Evolutionary conservation across 1,139 yeast genomes (phyloP), one percentile per base, ranked within the genome.

Genomic region (Meyerozyma elateridarum): DNA sequence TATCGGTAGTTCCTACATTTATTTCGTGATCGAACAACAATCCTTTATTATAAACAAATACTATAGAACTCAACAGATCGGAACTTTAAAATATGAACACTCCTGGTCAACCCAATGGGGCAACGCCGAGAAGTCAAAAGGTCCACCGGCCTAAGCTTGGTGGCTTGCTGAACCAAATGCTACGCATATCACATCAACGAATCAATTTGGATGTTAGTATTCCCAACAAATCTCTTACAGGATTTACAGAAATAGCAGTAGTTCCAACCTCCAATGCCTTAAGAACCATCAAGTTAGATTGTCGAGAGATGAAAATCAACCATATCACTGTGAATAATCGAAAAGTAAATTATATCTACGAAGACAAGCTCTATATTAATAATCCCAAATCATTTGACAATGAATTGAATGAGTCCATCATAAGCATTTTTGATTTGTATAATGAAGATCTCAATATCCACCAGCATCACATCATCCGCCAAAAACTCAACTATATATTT

Each of bases 181-280:
- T 41, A 24, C 40, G 35, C 20, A 34, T 42, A 4, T 41, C 41
- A 11, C 87, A 81, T 51, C 93, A 83, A 51, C 68, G 79, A 42
- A 79, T 83, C 8, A 67, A 73, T 18, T 54, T 83, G 22, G 89
- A 82, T 51, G 73, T 83, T 4, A 87, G 82, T 51, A 56, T 83
- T 26, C 69, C 78, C 14, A 58, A 61, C 25, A 70, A 72, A 37
- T 49, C 56, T 15, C 56, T 80, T 8, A 56, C 57, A n/a, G 98
- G 97, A 9, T 70, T 75, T 45, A 87, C 97, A 0, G 96, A 88
- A 51, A 61, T 91, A 22, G 82, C 93, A 2, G 64, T 89, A 9
- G 63, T 85, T 15, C 96, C 97, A 0, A 63, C 79, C 3, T 76
- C 79, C 13, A 73, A 76, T 8, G 54, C 64, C 1, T 59, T 89